Evolutionary conservation across 1,139 yeast species (phyloP).

Genomic region (Citeromyces siamensis): DNA sequence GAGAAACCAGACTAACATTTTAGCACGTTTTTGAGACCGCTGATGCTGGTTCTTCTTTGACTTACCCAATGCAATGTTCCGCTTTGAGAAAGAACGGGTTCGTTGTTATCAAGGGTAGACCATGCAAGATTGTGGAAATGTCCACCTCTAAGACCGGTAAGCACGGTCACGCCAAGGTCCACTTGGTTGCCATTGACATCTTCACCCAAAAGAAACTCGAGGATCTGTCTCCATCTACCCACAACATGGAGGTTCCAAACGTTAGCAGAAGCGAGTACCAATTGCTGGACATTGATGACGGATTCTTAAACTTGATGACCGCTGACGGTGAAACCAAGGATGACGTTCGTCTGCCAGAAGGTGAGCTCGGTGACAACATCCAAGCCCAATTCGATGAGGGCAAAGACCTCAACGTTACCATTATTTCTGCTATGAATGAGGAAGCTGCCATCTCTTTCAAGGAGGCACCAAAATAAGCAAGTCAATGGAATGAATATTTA

Average conservation of each 20-base stretch:
- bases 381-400: slow-evolving; percentile 94
- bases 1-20: slow-evolving; percentile 5
- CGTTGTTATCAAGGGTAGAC: slow-evolving; percentile 98
- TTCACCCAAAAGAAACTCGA: slow-evolving; percentile 99
- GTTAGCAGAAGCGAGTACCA: slow-evolving; percentile 92
- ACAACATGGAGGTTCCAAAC: slow-evolving; percentile 99
- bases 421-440: slow-evolving; percentile 98
- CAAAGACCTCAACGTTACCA: slow-evolving; percentile 92
- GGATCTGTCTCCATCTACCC: slow-evolving; percentile 99
- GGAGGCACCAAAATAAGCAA: slow-evolving; percentile 75
- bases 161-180: slow-evolving; percentile 99
- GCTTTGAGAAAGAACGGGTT: slow-evolving; percentile 99
- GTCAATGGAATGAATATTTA: slow-evolving; percentile 9
- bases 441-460: slow-evolving; percentile 97
- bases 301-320: slow-evolving; percentile 95
- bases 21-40: slow-evolving; percentile 95
- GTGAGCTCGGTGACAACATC: slow-evolving; percentile 89
- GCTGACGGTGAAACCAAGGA: slow-evolving; percentile 97
- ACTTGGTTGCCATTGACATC: slow-evolving; percentile 96
- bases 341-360: slow-evolving; percentile 97
- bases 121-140: slow-evolving; percentile 99
- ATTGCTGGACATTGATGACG: slow-evolving; percentile 97
- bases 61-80: slow-evolving; percentile 99
- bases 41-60: slow-evolving; percentile 97
- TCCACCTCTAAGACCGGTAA: slow-evolving; percentile 99